phyloP scores from a whole-genome alignment of 2,329 filamentous ascomycete species.

The Cladosporium sp. region DNA sequence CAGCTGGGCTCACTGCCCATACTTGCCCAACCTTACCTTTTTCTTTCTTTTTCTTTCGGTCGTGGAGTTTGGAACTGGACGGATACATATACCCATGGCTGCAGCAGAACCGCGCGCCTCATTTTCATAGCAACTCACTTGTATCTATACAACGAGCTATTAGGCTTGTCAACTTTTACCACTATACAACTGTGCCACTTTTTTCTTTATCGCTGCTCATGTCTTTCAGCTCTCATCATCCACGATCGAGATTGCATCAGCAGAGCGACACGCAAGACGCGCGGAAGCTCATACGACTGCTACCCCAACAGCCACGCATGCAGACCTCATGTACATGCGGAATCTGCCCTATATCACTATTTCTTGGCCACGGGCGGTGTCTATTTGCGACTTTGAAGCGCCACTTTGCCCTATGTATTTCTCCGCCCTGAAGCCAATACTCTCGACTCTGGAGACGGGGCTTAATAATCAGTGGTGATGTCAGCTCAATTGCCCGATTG shows the following conservation, averaged over 20 bases:
- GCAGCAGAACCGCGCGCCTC: slow-evolving; percentile 9
- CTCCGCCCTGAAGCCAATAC: too few species aligned
- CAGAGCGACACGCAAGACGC: neutral
- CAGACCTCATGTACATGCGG: too few species aligned
- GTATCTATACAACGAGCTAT: neutral
- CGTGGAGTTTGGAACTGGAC: slow-evolving; percentile 8
- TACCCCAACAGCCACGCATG: too few species aligned
- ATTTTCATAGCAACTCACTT: slow-evolving; percentile 4
- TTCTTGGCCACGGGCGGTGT: too few species aligned
- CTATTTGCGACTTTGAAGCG: too few species aligned
- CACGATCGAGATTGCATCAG: too few species aligned
- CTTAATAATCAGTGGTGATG: slow-evolving; percentile 3
- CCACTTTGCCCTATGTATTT: neutral
- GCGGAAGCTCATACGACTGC: too few species aligned
- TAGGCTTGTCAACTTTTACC: neutral
- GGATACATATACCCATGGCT: slow-evolving; percentile 11
- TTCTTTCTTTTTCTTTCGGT: slow-evolving; percentile 1
- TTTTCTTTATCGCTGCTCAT: neutral
- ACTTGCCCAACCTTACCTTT: neutral
- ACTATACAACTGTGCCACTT: neutral
- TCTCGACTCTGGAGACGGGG: too few species aligned
- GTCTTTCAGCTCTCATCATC: neutral
- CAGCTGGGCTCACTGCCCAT: neutral
- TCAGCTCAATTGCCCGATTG: neutral
- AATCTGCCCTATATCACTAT: too few species aligned